Evolutionary conservation across 768 basidiomycete species (phyloP), one percentile per base, ranked within the genome.

Genomic region (Phallus indusiatus): DNA sequence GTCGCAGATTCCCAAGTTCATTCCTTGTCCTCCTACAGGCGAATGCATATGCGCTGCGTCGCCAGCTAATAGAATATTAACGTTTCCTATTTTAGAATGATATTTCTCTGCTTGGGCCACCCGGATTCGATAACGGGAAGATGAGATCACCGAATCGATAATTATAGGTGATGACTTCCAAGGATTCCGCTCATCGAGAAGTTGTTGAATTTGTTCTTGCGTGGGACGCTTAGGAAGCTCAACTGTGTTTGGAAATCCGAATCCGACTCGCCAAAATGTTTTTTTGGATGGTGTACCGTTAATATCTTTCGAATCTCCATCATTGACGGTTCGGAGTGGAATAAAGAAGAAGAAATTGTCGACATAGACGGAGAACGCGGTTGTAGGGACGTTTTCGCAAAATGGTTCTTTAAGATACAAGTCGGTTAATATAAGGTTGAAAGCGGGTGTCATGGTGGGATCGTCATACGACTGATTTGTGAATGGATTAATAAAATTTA

Each of bases 1-100:
- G 60, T 82, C 81, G 16, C 80, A 73, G n/a, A 82, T 67, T 5
- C 81, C 78, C n/a, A 82, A 73, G 61, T 81, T 81, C 80, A 82
- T 78, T 11, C 81, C 81, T 56, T 81, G 80, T 1, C 81, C 81
- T 1, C 81, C 81, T 6, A 74, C 71, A 21, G 80, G 81, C 0
- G 80, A 77, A 59, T 81, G 81, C 50, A 81, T 75, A 61, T 74
- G 78, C 34, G 81, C 81, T 4, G 81, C 78, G 62, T 79, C 77
- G 5, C 77, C 77, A 7, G 76, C 47, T 37, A 79, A 20, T 57
- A 67, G 59, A 14, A 63, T 34, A 33, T 60, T 57, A 10, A 33
- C 47, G 34, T 49, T 47, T 12, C 61, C 61, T 20, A 55, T 22
- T 18, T 47, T 36, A 0, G 28, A 37, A 37, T 37, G 50, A 47